Base-by-base conservation (phyloP, 768 basidiomycete genomes). In the Tylopilus vinaceipallidus region DNA sequence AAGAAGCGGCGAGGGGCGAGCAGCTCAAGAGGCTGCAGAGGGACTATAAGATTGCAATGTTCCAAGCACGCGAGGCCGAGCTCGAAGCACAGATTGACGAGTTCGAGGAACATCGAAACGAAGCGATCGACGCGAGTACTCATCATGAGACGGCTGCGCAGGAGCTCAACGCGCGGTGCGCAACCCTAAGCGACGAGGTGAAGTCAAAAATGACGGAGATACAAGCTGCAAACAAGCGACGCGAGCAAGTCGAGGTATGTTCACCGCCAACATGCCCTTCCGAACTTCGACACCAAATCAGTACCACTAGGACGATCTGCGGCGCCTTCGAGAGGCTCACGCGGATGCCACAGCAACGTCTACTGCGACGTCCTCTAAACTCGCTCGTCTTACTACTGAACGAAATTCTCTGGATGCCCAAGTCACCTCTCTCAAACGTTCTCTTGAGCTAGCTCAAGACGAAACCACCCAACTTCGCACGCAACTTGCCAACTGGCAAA, bases 401-500 rank as follows among this genome's bases (percentile, higher is more conserved):
- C 69, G 82, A 32, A 83, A 88, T 23, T 77, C 78, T 30, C 71
- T 81, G 17, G 73, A 79, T 38, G 71, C 78, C 19, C 74, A 74
- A 42, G 71, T 75, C 34, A 67, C 72, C 0, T 83, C 84, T 26
- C 73, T 88, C 32, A 75, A 84, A 50, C 75, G 74, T 38, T 61
- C 72, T 29, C 77, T 82, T 46, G 77, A 80, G 35, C 84, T 87
- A 34, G 73, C 81, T 20, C 78, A 80, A 51, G 78, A 81, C 6
- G 74, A 75, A 10, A 78, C 76, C 41, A 66, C 68, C 5, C 77
- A 84, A 35, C 69, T 88, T 32, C 75, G 78, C 42, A 75, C 77
- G 14, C 88, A 91, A 56, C 69, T 90, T 9, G 78, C 79, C 35
- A 80, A 83, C 59, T 88, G 85, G 86, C 75, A 86, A 58, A 75